Base-by-base conservation (phyloP, 2,329 filamentous ascomycete species). In the Calonectria crousiana region DNA sequence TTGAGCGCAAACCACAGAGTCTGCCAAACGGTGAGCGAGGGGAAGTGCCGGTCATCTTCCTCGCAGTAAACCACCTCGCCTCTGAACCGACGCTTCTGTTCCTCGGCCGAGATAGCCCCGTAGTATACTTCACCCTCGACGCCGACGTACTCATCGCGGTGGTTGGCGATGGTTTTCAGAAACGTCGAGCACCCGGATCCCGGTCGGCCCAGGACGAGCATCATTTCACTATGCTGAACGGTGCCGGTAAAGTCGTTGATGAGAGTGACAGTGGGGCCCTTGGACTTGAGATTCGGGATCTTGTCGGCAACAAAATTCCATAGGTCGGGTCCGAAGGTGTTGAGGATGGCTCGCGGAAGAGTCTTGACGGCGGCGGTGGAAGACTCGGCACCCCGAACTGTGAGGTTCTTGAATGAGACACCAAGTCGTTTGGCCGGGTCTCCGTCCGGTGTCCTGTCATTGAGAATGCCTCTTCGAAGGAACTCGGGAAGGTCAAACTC, bases 281-380 rank as follows among this genome's bases (percentile, higher is more conserved):
- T 67, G 62, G 34, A 52, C 26, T 60, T 71, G n/a, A 67, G 18
- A 11, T 11, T 20, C 6, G 60, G 60, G 18, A 74, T 71, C 32
- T 67, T 74, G 4, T 67, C n/a, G 41, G 34, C 44, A 23, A 95
- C 77, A 16, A 94, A 85, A 30, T 86, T 88, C 81, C 94, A 95
- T 0, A 95, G 84, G 82, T 95, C 94, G 0, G 93, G 93, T 0
- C 94, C 94, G 80, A 95, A 95, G 0, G 93, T 95, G 30, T 93
- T 93, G 10, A 95, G 75, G 34, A 95, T 87, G 2, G 93, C 93
- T 75, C 93, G 89, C 0, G 93, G 93, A 0, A 95, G 84, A 0
- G 93, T 94, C 76, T 90, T 90, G 41, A 93, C 93, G 74, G 93
- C 93, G 0, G 90, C 90, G 0, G 92, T 88, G 0, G 91, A 91